phyloP scores from a whole-genome alignment of 495 filamentous ascomycete genomes.

The Margaritispora aquatica region DNA sequence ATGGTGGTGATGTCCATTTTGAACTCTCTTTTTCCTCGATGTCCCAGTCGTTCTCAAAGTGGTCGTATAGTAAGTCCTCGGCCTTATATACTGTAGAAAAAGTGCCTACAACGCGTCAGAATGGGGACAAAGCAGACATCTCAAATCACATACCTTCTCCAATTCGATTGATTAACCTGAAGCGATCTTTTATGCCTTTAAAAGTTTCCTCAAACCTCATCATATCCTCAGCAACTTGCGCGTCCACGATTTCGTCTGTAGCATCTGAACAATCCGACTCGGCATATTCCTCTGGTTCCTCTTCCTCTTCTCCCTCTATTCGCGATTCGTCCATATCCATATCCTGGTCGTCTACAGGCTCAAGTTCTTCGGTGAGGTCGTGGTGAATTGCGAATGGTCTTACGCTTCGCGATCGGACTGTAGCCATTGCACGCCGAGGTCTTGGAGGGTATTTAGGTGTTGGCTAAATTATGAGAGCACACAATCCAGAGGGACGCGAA shows the following conservation, averaged over 20 bases:
- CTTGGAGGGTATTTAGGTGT: not conserved
- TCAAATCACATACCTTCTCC: conserved; percentile 66
- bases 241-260: conserved; percentile 59
- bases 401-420: conserved; percentile 14
- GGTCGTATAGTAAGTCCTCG: conserved; percentile 85
- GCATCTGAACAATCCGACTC: conserved; percentile 45
- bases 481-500: not conserved
- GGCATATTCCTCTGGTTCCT: conserved; percentile 31
- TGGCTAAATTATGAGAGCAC: not conserved
- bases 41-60: conserved; percentile 86
- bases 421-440: conserved; percentile 12
- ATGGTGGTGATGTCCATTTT: conserved; percentile 56
- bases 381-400: conserved; percentile 24
- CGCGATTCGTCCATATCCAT: conserved; percentile 19
- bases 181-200: conserved; percentile 71
- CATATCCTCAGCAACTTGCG: conserved; percentile 78
- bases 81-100: conserved; percentile 99
- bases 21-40: conserved; percentile 53
- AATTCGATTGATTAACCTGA: conserved; percentile 91
- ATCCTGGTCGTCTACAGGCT: conserved; percentile 29
- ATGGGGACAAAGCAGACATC: conserved; percentile 4
- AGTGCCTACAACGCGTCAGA: conserved; percentile 52
- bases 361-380: conserved; percentile 26
- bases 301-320: conserved; percentile 29
- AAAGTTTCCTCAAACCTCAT: conserved; percentile 74